Base-by-base conservation (phyloP, 345 rosid genomes). In the Anastatica hierochuntica region DNA sequence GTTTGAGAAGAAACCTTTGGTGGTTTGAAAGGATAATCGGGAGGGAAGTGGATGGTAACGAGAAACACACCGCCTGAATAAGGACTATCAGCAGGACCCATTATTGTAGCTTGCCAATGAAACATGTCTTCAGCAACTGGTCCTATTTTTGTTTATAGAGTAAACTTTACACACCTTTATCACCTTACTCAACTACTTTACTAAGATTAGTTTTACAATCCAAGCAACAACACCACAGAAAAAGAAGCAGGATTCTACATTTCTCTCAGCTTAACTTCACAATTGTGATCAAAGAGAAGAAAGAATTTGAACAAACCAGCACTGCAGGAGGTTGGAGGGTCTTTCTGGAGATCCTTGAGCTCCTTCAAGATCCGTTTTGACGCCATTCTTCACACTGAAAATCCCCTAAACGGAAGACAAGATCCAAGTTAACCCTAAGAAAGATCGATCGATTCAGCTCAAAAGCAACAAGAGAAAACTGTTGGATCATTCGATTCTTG, bases 241-340 rank as follows among this genome's bases (percentile, higher is more conserved):
- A n/a, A n/a, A n/a, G n/a, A n/a, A n/a, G n/a, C n/a, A n/a, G n/a
- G n/a, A n/a, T n/a, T n/a, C n/a, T n/a, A n/a, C n/a, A n/a, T n/a
- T n/a, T n/a, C n/a, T n/a, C n/a, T n/a, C n/a, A n/a, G n/a, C n/a
- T n/a, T n/a, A n/a, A n/a, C n/a, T n/a, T n/a, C n/a, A n/a, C n/a
- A n/a, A n/a, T n/a, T n/a, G n/a, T n/a, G n/a, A 44, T 44, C 12
- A 23, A 23, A 44, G 7, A 23, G 7, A 4, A 23, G 15, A 4
- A 47, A 17, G 13, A 40, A 52, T 24, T 15, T 3, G 21, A 3
- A 53, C 45, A 6, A 38, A 79, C 82, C 79, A 35, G 85, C 85
- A 45, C 85, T 79, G 73, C 82, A 74, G 20, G 78, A 79, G 10
- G 76, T 76, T 49, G 82, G 82, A 67, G 85, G 85, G 62, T 79